Base-by-base conservation (phyloP, 2,329 filamentous ascomycete genomes). In the Cladobotryum mycophilum region DNA sequence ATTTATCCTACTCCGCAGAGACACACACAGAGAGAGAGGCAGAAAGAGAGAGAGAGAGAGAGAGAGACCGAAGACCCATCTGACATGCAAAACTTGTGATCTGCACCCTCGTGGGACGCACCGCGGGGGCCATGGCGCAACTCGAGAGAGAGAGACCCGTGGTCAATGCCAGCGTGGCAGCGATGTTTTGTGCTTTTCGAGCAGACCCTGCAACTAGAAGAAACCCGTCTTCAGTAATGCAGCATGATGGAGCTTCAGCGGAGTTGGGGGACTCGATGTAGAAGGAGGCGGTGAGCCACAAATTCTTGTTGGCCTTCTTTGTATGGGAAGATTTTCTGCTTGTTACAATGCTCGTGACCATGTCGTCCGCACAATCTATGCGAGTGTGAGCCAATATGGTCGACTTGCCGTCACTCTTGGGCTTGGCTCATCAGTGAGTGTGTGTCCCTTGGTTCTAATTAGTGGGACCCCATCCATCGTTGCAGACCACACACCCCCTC, bases 101-200 rank as follows among this genome's bases (percentile, higher is more conserved):
- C 47, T 49, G 33, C 51, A n/a, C 20, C 38, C 38, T 41, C 47
- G 41, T 15, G 49, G 45, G 38, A 37, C 40, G 30, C 42, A 47
- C 41, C 42, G 36, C 42, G 14, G 41, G 37, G 37, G 25, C 30
- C 51, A 50, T 40, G 43, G 22, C 20, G 45, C 36, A 35, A 35
- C 37, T 41, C 36, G 18, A 42, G 47, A 20, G 18, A 42, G 47
- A 20, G 20, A 34, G 25, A 15, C 47, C 42, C 37, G 41, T 45
- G 40, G 14, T 25, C 15, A 11, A 17, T 50, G 51, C 47, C 51
- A 53, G 46, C 51, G 51, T 50, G 51, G 51, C 47, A 53, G 17
- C 30, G 42, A 45, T 25, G n/a, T 35, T n/a, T 45, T 45, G 11
- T 45, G 22, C 42, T 45, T 45, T 45, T 45, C n/a, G 25, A 45